Evolutionary conservation across 257 asterid species (phyloP).

Genomic region (Penstemon newberryi): DNA sequence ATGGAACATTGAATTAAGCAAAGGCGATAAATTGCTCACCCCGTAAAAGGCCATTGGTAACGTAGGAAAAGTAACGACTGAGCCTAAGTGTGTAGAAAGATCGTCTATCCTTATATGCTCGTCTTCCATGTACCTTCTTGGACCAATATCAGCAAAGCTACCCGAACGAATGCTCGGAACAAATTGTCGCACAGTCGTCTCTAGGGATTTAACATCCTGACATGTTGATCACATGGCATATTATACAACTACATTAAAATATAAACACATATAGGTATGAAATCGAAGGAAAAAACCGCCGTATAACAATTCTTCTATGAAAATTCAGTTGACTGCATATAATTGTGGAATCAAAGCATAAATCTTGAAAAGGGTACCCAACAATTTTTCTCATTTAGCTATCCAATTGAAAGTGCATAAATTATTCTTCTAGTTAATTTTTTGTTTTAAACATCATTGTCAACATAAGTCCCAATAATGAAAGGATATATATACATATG

Average conservation of each 20-base stretch:
- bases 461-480: too few species aligned
- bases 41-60: slow-evolving; percentile 73
- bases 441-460: too few species aligned
- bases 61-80: slow-evolving; percentile 53
- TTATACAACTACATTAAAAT: background rate
- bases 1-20: background rate
- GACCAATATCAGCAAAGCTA: slow-evolving; percentile 76
- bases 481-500: too few species aligned
- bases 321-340: too few species aligned
- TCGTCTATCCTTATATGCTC: slow-evolving; percentile 83
- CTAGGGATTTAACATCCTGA: slow-evolving; percentile 56
- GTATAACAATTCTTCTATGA: background rate
- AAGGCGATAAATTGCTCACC: slow-evolving; percentile 38
- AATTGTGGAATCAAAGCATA: too few species aligned
- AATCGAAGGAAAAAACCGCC: background rate
- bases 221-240: background rate
- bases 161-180: slow-evolving; percentile 71
- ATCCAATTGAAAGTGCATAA: too few species aligned
- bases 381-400: too few species aligned
- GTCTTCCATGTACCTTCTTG: slow-evolving; percentile 78
- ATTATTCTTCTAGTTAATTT: too few species aligned
- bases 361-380: too few species aligned
- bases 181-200: slow-evolving; percentile 35
- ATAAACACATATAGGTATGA: background rate
- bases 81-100: slow-evolving; percentile 57